Percentiles rank a stretch among this genome's conserved stretches.
Conservation (phyloP, 768 basidiomycete species). For the Royoungia palumana region DNA sequence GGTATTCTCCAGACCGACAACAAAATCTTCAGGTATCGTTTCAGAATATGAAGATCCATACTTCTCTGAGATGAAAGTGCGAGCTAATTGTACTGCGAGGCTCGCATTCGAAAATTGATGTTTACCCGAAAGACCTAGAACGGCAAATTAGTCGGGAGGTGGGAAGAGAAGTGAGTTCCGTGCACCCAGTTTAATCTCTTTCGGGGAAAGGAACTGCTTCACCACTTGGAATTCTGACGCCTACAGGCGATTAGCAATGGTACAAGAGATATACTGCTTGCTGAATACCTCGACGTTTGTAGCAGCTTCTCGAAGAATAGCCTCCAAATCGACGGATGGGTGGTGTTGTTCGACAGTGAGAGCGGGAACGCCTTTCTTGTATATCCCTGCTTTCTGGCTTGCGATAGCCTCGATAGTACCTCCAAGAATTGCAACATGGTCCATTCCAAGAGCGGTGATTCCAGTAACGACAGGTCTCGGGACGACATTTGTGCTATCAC, state of each 20-base stretch:
- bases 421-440: conserved; percentile 86
- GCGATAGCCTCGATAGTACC: conserved; percentile 88
- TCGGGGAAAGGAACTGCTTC: conserved; percentile 47
- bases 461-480: conserved; percentile 89
- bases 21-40: conserved; percentile 49
- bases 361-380: conserved; percentile 89
- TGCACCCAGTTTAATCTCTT: conserved; percentile 60
- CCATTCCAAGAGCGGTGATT: conserved; percentile 86
- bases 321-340: conserved; percentile 68
- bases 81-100: conserved; percentile 74
- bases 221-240: conserved; percentile 69
- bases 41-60: conserved; percentile 16
- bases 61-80: conserved; percentile 52
- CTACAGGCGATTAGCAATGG: conserved; percentile 31
- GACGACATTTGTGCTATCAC: conserved; percentile 95
- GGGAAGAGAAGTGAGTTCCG: background rate
- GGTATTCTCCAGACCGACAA: conserved; percentile 61
- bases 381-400: conserved; percentile 95
- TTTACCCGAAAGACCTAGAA: conserved; percentile 71
- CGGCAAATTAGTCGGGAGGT: conserved; percentile 4
- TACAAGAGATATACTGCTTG: background rate
- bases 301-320: conserved; percentile 66
- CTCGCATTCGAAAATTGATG: conserved; percentile 90
- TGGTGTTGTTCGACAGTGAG: conserved; percentile 74
- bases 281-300: conserved; percentile 56